A percentile compares a stretch with the other conserved stretches of the same genome.
Conservation (phyloP, 352 stramenopile genomes). For the Phytophthora quininea region DNA sequence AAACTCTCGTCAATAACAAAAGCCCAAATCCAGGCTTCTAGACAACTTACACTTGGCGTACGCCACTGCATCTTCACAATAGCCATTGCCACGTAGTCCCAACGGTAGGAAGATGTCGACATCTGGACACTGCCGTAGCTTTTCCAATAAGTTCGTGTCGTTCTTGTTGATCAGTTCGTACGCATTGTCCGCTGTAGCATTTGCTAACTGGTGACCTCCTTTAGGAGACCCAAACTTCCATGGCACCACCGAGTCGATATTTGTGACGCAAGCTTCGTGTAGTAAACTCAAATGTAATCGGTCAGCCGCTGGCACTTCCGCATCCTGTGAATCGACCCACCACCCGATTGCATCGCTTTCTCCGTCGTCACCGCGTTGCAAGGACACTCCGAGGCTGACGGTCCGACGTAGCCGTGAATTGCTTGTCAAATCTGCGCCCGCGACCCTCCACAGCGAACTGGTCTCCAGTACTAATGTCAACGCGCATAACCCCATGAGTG, state of each 20-base stretch:
- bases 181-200: too few species aligned
- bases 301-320: constrained; percentile 1
- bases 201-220: too few species aligned
- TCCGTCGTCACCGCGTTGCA: not conserved
- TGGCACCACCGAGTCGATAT: constrained; percentile 30
- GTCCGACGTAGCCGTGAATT: constrained; percentile 5
- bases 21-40: too few species aligned
- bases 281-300: constrained; percentile 24
- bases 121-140: constrained; percentile 45
- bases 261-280: constrained; percentile 26
- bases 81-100: constrained; percentile 49
- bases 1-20: too few species aligned
- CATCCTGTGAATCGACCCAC: constrained; percentile 5
- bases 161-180: too few species aligned
- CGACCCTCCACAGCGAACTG: constrained; percentile 3
- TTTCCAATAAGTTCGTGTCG: constrained; percentile 44
- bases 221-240: constrained; percentile 20
- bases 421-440: not conserved
- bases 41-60: constrained; percentile 57
- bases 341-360: not conserved
- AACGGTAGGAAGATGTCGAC: constrained; percentile 54
- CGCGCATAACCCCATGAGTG: constrained; percentile 13
- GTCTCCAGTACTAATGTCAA: constrained; percentile 26
- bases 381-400: constrained; percentile 9
- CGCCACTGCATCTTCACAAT: constrained; percentile 58